Evolutionary conservation across 352 stramenopile species (phyloP).

Genomic region (Globisporangium polare): DNA sequence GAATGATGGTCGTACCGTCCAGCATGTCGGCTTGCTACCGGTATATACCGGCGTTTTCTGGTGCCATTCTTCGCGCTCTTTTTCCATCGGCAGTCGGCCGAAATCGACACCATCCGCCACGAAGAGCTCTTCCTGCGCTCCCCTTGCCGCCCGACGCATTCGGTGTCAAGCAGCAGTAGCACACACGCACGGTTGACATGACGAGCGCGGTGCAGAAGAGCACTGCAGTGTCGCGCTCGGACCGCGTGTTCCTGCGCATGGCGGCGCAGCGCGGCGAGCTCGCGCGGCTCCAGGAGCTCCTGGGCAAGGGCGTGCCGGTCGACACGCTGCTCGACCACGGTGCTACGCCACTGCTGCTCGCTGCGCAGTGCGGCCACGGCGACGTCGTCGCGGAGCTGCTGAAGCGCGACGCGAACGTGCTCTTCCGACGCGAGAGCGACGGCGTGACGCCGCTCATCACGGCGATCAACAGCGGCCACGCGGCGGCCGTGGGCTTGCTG

Average conservation of each 20-base stretch:
- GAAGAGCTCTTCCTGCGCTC: too few relatives aligned
- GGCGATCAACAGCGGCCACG: conserved; percentile 7
- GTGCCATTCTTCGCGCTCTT: too few relatives aligned
- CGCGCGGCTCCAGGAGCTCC: conserved; percentile 1
- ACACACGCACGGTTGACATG: background rate
- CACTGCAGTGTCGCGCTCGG: background rate
- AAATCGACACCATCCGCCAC: too few relatives aligned
- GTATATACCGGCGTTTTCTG: too few relatives aligned
- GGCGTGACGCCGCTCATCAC: conserved; percentile 6
- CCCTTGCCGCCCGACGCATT: background rate
- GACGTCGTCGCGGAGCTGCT: conserved; percentile 6
- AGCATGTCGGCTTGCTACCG: too few relatives aligned
- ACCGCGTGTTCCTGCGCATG: conserved; percentile 5
- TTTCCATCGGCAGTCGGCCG: too few relatives aligned
- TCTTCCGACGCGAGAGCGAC: conserved; percentile 9
- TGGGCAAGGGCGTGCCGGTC: conserved; percentile 2
- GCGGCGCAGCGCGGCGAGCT: conserved; percentile 8
- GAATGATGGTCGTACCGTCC: too few relatives aligned
- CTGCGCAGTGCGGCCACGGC: background rate
- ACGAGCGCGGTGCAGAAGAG: background rate
- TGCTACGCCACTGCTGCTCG: conserved; percentile 3
- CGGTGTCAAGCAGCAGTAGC: background rate
- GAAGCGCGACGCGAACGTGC: background rate
- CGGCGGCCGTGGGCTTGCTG: background rate
- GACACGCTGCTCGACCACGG: conserved; percentile 11